Evolutionary conservation across 2,329 filamentous ascomycete genomes (phyloP).

Genomic region (Pyrenophora teres): DNA sequence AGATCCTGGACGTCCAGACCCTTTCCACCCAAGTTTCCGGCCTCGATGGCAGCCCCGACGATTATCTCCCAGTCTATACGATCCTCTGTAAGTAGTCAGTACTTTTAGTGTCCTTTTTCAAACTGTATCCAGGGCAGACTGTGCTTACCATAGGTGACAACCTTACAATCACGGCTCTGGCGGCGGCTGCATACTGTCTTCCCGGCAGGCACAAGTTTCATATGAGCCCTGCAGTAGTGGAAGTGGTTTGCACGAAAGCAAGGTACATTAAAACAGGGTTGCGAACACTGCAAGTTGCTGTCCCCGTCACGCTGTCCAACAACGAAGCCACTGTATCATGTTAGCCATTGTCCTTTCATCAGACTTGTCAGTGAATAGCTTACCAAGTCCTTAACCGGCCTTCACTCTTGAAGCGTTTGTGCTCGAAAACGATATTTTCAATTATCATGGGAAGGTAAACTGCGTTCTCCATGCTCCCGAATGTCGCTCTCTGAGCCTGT

Average conservation of each 20-base stretch:
- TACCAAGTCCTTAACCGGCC: conserved; percentile 3
- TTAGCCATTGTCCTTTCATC: too few species aligned
- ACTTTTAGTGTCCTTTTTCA: not conserved
- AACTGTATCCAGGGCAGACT: not conserved
- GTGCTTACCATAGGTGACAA: conserved; percentile 2
- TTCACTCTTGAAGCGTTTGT: not conserved
- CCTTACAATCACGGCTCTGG: not conserved
- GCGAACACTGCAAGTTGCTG: too few species aligned
- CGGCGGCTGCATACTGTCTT: not conserved
- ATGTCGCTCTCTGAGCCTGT: too few species aligned
- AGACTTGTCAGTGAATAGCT: not conserved
- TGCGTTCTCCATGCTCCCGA: conserved; percentile 5
- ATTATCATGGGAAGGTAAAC: conserved; percentile 11
- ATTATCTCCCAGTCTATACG: conserved; percentile 2
- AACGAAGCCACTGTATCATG: too few species aligned
- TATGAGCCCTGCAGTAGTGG: conserved; percentile 9
- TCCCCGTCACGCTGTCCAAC: too few species aligned
- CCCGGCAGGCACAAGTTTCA: not conserved
- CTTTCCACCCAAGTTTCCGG: not conserved
- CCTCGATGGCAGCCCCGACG: not conserved
- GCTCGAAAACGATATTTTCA: conserved; percentile 2
- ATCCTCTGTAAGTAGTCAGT: conserved; percentile 1
- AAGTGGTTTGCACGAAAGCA: conserved; percentile 12
- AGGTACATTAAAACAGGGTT: not conserved
- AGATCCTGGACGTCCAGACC: not conserved